phyloP scores from a whole-genome alignment of 306 rosid species.

The Casuarina equisetifolia region DNA sequence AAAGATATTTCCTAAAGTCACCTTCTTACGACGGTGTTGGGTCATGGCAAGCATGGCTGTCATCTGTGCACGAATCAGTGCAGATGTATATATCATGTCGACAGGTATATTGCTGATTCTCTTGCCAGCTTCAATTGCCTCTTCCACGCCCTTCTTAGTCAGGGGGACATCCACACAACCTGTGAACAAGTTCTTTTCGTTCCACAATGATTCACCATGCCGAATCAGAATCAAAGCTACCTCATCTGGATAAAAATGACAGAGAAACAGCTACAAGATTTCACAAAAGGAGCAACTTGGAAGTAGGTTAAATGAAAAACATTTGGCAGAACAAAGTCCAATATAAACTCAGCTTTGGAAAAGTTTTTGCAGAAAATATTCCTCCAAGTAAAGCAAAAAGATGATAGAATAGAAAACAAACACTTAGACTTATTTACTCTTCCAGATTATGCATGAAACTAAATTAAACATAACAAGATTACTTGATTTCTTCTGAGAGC shows the following conservation, averaged over 20 bases:
- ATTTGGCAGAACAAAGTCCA: background rate
- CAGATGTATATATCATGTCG: slow-evolving; percentile 89
- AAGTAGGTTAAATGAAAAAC: background rate
- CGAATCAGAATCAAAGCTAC: slow-evolving; percentile 89
- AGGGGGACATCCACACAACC: slow-evolving; percentile 99
- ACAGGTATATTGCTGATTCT: slow-evolving; percentile 95
- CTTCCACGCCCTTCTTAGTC: slow-evolving; percentile 91
- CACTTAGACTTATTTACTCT: background rate
- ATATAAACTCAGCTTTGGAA: background rate
- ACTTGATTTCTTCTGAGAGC: slow-evolving; percentile 81
- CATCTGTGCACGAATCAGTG: slow-evolving; percentile 98
- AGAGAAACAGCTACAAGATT: slow-evolving; percentile 19
- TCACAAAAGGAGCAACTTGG: slow-evolving; percentile 15
- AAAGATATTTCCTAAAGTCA: slow-evolving; percentile 24
- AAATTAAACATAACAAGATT: slow-evolving; percentile 24
- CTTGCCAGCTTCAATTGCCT: slow-evolving; percentile 99
- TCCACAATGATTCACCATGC: slow-evolving; percentile 97
- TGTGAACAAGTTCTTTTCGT: slow-evolving; percentile 93
- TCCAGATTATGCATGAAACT: background rate
- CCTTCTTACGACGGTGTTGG: slow-evolving; percentile 93
- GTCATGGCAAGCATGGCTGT: slow-evolving; percentile 99
- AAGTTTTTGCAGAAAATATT: background rate
- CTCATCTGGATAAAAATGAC: slow-evolving; percentile 59
- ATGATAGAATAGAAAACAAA: background rate
- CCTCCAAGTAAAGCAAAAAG: background rate